phyloP scores from a whole-genome alignment of 164 flowering plant genomes.

The Nymphaea thermarum region DNA sequence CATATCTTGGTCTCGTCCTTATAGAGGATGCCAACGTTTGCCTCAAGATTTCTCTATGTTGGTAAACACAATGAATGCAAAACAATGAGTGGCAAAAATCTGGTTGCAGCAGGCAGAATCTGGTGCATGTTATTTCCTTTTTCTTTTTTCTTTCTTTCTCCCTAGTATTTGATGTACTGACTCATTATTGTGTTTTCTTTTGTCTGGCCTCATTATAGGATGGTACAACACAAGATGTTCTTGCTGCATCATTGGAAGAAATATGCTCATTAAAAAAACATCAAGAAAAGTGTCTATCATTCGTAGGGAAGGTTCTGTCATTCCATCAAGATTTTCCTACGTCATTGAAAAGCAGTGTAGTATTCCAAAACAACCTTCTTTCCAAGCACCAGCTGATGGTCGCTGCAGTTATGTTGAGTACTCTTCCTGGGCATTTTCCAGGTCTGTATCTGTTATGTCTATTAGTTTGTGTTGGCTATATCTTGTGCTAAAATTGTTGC shows the following conservation, averaged over 20 bases:
- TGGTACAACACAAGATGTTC: conserved; percentile 30
- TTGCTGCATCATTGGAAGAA: conserved; percentile 64
- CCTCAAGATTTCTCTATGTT: too few species aligned
- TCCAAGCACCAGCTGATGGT: conserved; percentile 59
- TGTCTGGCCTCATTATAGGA: conserved; percentile 11
- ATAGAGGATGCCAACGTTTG: too few species aligned
- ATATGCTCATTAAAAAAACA: conserved; percentile 50
- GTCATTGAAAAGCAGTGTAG: conserved; percentile 12
- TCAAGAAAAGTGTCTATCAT: conserved; percentile 67
- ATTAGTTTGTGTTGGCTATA: background rate
- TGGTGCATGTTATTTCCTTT: too few species aligned
- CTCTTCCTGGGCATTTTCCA: conserved; percentile 79
- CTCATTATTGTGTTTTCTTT: too few species aligned
- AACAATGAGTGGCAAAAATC: too few species aligned
- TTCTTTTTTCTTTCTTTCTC: too few species aligned
- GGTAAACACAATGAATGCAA: too few species aligned
- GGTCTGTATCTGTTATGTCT: conserved; percentile 32
- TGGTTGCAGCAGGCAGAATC: too few species aligned
- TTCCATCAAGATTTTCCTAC: conserved; percentile 12
- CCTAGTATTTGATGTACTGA: too few species aligned
- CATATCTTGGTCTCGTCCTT: too few species aligned
- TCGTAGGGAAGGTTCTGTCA: conserved; percentile 52
- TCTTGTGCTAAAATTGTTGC: background rate
- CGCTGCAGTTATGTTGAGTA: conserved; percentile 69
- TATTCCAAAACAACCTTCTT: conserved; percentile 26